phyloP scores from a whole-genome alignment of 345 rosid species.

The Citrus inodora region DNA sequence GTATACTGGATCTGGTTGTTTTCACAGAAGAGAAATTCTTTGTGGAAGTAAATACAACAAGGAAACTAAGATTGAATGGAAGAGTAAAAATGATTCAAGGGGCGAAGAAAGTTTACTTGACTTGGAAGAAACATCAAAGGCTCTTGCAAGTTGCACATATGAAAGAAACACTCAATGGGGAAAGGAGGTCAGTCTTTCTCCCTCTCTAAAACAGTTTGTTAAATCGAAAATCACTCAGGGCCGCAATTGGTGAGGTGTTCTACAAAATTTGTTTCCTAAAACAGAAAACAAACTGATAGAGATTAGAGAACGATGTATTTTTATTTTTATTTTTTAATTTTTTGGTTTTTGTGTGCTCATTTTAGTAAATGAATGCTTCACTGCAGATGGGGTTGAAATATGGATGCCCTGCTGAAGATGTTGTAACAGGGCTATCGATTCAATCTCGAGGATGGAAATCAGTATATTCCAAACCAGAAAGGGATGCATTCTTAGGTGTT shows the following conservation, averaged over 20 bases:
- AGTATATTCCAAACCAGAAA: conserved; percentile 49
- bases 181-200: conserved; percentile 39
- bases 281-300: not conserved
- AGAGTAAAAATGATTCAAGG: not conserved
- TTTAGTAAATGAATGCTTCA: not conserved
- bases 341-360: not conserved
- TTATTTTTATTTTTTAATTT: too few relatives aligned
- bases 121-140: conserved; percentile 34
- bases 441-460: conserved; percentile 75
- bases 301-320: not conserved
- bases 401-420: conserved; percentile 74
- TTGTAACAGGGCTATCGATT: conserved; percentile 73
- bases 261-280: not conserved
- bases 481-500: conserved; percentile 57
- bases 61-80: conserved; percentile 24
- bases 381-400: conserved; percentile 68
- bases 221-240: too few relatives aligned
- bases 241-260: too few relatives aligned
- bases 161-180: conserved; percentile 72
- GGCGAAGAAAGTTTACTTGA: conserved; percentile 12
- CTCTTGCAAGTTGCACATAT: conserved; percentile 50
- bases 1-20: conserved; percentile 70
- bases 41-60: conserved; percentile 38
- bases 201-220: too few relatives aligned
- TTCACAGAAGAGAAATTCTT: conserved; percentile 74